Evolutionary conservation across 148 eudicot genomes (phyloP).

Genomic region (Euryodendron excelsum): DNA sequence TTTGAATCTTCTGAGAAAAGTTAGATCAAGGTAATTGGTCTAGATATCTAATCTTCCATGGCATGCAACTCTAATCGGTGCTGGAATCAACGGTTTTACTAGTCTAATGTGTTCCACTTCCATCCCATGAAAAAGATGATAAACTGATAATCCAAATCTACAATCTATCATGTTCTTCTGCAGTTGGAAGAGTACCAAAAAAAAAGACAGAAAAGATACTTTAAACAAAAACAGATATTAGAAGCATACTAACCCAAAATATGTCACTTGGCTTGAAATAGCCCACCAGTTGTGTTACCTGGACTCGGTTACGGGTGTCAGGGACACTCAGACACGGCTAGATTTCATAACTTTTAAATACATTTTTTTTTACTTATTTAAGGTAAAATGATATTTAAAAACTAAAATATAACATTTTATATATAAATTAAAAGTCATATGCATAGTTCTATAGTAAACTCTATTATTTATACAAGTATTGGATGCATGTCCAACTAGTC

Average conservation of each 20-base stretch:
- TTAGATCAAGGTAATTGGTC: neutral
- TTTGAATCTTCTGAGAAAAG: neutral
- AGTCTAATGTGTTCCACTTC: neutral
- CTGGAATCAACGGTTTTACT: neutral
- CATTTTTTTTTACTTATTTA: no score
- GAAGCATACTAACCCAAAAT: neutral
- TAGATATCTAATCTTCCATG: neutral
- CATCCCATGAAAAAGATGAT: neutral
- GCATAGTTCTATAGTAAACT: no score
- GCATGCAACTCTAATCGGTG: neutral
- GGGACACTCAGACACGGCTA: no score
- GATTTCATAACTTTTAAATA: no score
- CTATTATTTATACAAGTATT: no score
- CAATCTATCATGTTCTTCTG: neutral
- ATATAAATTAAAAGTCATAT: no score
- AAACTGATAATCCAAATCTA: neutral
- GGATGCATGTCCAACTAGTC: no score
- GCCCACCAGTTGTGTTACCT: no score
- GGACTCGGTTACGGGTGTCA: no score
- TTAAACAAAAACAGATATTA: neutral
- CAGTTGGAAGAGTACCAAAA: neutral
- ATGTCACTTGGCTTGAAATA: neutral
- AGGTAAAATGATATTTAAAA: no score
- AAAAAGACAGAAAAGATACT: neutral
- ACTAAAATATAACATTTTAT: no score